phyloP scores from a whole-genome alignment of 345 rosid species.

The Brassica cretica region DNA sequence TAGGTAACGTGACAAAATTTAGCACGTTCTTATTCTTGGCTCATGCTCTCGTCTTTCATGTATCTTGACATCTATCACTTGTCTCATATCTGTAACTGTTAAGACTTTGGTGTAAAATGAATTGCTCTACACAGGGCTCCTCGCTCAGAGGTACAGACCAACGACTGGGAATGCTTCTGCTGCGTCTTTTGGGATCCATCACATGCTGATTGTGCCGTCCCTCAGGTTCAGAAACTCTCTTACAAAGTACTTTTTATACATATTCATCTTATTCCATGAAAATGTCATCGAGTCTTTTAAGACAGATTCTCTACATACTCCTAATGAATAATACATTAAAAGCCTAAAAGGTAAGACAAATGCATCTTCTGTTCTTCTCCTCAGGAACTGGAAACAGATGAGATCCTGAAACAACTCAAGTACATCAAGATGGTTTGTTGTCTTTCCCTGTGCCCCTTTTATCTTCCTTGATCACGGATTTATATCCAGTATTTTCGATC shows the following conservation, averaged over 20 bases:
- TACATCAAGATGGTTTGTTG: conserved; percentile 64
- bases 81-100: conserved; percentile 7
- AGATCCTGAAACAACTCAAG: conserved; percentile 76
- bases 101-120: background rate
- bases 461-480: background rate
- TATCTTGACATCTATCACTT: conserved; percentile 5
- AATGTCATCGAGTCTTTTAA: background rate
- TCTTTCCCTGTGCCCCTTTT: background rate
- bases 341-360: background rate
- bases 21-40: conserved; percentile 9
- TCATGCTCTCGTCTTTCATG: conserved; percentile 19
- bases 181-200: conserved; percentile 80
- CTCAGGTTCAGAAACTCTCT: conserved; percentile 60
- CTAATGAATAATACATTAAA: background rate
- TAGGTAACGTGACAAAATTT: conserved; percentile 60
- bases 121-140: conserved; percentile 70
- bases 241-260: background rate
- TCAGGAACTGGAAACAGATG: conserved; percentile 86
- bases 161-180: conserved; percentile 91
- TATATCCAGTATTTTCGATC: background rate
- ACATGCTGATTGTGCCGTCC: conserved; percentile 85
- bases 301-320: conserved; percentile 1
- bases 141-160: conserved; percentile 80
- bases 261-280: conserved; percentile 16
- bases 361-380: conserved; percentile 23